Percentiles rank a stretch among this genome's conserved stretches.
These are phyloP conservation scores for Pelargonium myrrhifolium DNA, from an alignment of 441 rosid genomes.

Conservation along the genomic window DNA sequence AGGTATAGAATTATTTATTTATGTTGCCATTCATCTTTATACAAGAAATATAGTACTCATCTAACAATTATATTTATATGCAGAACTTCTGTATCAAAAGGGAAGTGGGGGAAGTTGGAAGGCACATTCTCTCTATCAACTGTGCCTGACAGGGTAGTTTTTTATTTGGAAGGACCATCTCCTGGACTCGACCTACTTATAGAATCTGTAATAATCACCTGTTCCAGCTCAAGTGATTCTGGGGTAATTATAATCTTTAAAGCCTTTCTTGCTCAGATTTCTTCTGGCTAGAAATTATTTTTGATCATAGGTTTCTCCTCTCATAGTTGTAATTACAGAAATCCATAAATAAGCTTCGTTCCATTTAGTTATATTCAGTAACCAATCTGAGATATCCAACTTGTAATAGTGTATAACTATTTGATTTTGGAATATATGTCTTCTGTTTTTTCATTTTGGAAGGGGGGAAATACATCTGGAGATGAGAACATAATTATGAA, in stretches of 20 bases:
- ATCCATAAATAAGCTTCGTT: not conserved
- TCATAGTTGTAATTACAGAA: not conserved
- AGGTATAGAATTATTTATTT: conserved; percentile 43
- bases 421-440: conserved; percentile 13
- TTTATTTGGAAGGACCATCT: conserved; percentile 85
- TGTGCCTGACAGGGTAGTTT: conserved; percentile 52
- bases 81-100: conserved; percentile 61
- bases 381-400: conserved; percentile 3
- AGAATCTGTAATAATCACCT: conserved; percentile 50
- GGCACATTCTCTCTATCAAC: conserved; percentile 65
- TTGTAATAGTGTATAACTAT: conserved; percentile 10
- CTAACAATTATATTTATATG: conserved; percentile 12
- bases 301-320: not conserved
- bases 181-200: conserved; percentile 75
- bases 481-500: conserved; percentile 61
- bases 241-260: conserved; percentile 31
- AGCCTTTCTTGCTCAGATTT: not conserved
- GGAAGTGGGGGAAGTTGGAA: conserved; percentile 60
- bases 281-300: not conserved
- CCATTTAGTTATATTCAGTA: not conserved
- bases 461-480: conserved; percentile 33
- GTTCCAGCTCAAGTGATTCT: conserved; percentile 27
- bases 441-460: conserved; percentile 14
- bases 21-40: conserved; percentile 12
- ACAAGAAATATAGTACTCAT: conserved; percentile 1